These are phyloP conservation scores for Mucor mucedo DNA, from an alignment of 371 early-diverging fungal genomes.

Conservation along the genomic window DNA sequence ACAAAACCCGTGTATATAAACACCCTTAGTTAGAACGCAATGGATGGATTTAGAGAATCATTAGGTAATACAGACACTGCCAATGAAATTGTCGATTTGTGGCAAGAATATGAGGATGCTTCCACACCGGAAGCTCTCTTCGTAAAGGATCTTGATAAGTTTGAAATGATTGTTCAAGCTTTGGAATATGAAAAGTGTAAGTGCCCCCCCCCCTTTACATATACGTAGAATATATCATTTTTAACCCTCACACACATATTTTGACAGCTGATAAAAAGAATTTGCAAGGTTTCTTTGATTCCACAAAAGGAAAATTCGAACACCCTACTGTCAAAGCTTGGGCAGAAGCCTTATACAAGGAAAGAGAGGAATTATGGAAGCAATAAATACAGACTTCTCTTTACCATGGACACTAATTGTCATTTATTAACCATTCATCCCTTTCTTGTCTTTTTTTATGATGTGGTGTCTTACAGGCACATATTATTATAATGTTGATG, in stretches of 20 bases:
- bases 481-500: no score
- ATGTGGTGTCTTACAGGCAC: no score
- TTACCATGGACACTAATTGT: no score
- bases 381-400: neutral
- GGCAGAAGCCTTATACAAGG: slow-evolving; percentile 79
- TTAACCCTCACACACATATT: neutral
- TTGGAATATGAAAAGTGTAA: slow-evolving; percentile 88
- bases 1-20: no score
- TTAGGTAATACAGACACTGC: slow-evolving; percentile 67
- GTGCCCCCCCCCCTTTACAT: no score
- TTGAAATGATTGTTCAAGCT: slow-evolving; percentile 94
- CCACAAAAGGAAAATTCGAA: slow-evolving; percentile 76
- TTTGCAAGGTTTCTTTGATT: slow-evolving; percentile 82
- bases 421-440: no score
- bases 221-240: slow-evolving; percentile 6
- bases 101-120: slow-evolving; percentile 90
- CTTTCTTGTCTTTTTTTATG: no score
- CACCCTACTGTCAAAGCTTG: slow-evolving; percentile 84
- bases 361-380: slow-evolving; percentile 46
- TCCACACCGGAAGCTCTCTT: slow-evolving; percentile 78
- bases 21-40: slow-evolving; percentile 56
- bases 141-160: slow-evolving; percentile 93
- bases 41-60: slow-evolving; percentile 65
- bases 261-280: slow-evolving; percentile 64
- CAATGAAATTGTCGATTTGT: slow-evolving; percentile 75